Percentiles rank a stretch among this genome's conserved stretches.
Conservation (phyloP, 306 rosid genomes). For the Castanopsis chinensis region DNA sequence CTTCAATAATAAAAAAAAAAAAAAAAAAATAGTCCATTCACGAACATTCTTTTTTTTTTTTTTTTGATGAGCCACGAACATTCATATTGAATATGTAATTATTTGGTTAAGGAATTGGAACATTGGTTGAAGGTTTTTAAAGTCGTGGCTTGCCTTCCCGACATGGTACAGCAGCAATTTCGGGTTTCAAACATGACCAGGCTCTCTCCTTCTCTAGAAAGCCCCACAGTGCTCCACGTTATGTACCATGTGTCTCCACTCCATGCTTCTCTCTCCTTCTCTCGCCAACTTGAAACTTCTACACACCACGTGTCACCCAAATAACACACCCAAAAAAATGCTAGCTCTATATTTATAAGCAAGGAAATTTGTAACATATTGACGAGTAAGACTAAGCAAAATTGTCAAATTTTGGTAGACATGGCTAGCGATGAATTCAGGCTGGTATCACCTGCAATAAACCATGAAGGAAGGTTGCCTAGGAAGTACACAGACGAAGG, state of each 20-base stretch:
- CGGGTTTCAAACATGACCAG: no score
- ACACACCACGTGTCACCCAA: constrained; percentile 26
- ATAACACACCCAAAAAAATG: neutral
- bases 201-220: constrained; percentile 12
- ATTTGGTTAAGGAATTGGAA: no score
- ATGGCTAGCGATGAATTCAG: constrained; percentile 61
- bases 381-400: neutral
- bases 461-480: constrained; percentile 59
- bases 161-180: no score
- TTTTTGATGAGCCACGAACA: no score
- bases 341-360: neutral
- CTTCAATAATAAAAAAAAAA: no score
- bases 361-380: neutral
- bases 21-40: no score
- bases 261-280: neutral
- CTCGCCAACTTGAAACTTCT: constrained; percentile 22
- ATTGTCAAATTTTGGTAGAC: constrained; percentile 2
- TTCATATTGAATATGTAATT: no score
- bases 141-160: no score
- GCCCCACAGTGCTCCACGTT: constrained; percentile 31
- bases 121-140: no score
- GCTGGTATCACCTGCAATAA: constrained; percentile 51
- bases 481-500: constrained; percentile 67
- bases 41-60: no score
- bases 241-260: constrained; percentile 12